Evolutionary conservation across 768 basidiomycete genomes (phyloP).

Genomic region (Tubosaeta brunneosetosa): DNA sequence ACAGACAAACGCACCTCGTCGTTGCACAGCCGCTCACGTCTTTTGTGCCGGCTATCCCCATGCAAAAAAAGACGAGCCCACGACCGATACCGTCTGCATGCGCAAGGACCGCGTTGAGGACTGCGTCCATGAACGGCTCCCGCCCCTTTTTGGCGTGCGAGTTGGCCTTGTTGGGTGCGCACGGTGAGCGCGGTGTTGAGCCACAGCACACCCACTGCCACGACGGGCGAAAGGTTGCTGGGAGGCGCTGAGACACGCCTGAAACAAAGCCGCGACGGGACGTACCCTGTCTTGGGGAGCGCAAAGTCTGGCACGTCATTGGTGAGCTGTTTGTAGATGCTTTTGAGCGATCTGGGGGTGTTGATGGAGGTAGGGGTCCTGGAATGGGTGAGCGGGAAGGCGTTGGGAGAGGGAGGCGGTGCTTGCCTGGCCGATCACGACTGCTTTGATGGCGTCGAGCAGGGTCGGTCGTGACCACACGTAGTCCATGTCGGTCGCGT

Average conservation of each 20-base stretch:
- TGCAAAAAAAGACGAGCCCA: constrained; percentile 74
- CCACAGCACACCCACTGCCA: constrained; percentile 63
- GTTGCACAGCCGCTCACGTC: constrained; percentile 47
- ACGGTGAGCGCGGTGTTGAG: too few relatives aligned
- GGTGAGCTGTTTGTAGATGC: constrained; percentile 77
- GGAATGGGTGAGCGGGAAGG: too few relatives aligned
- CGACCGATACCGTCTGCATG: constrained; percentile 21
- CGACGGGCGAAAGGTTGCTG: constrained; percentile 68
- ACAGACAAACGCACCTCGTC: constrained; percentile 45
- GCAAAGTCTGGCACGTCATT: too few relatives aligned
- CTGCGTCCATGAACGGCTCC: constrained; percentile 74
- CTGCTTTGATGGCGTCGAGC: too few relatives aligned
- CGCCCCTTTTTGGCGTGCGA: too few relatives aligned
- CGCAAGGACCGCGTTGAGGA: constrained; percentile 50
- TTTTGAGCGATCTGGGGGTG: constrained; percentile 50
- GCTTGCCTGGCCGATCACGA: too few relatives aligned
- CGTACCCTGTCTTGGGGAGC: too few relatives aligned
- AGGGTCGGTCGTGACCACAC: too few relatives aligned
- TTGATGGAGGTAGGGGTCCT: constrained; percentile 68
- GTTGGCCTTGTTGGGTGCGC: too few relatives aligned
- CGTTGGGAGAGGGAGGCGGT: too few relatives aligned
- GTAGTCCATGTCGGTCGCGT: too few relatives aligned
- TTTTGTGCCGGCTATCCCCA: constrained; percentile 82
- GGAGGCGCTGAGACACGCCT: not conserved
- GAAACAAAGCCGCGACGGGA: not conserved